phyloP scores from a whole-genome alignment of 129 eudicot genomes.

The Logfia minima region DNA sequence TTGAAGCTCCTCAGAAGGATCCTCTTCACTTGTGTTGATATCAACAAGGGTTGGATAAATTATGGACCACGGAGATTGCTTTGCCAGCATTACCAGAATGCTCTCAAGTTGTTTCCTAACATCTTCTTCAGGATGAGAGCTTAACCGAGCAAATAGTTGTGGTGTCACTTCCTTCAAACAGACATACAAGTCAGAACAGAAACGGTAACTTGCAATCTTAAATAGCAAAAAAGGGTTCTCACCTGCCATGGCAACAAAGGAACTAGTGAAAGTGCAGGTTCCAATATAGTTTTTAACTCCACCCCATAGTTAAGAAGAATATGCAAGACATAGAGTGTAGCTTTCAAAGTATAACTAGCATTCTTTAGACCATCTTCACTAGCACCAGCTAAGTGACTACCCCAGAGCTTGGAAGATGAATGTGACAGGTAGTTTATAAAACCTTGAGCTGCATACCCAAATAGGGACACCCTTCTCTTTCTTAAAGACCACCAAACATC shows the following conservation, averaged over 20 bases:
- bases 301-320: conserved; percentile 92
- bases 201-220: conserved; percentile 3
- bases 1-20: conserved; percentile 84
- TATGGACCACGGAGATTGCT: conserved; percentile 87
- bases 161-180: conserved; percentile 85
- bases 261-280: conserved; percentile 77
- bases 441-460: conserved; percentile 93
- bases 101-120: conserved; percentile 84
- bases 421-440: conserved; percentile 70
- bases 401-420: conserved; percentile 61
- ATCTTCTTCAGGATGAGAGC: conserved; percentile 94
- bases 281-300: conserved; percentile 81
- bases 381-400: conserved; percentile 41
- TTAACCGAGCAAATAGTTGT: conserved; percentile 90
- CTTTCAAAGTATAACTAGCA: conserved; percentile 69
- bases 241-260: conserved; percentile 99
- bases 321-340: conserved; percentile 74
- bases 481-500: conserved; percentile 93
- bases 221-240: conserved; percentile 13
- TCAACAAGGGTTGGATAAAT: conserved; percentile 96
- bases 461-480: conserved; percentile 80
- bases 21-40: conserved; percentile 66
- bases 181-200: conserved; percentile 31
- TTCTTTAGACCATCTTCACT: conserved; percentile 48
- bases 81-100: conserved; percentile 82